Base-by-base conservation (phyloP, 2,329 filamentous ascomycete species). In the Sporothrix pseudoabietina region DNA sequence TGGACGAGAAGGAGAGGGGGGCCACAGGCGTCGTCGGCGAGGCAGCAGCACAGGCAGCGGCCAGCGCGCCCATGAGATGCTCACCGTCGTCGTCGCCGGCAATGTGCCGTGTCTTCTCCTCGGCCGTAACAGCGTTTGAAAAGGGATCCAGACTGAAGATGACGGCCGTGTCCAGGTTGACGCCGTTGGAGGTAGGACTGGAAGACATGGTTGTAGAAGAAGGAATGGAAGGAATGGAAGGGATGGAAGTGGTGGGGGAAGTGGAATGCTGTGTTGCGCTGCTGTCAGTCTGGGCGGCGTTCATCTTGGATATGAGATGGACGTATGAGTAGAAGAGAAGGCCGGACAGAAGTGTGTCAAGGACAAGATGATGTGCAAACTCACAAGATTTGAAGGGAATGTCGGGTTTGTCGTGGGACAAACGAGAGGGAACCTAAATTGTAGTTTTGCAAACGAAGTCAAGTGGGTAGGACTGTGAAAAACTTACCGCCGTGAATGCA, bases 21-120 rank as follows among this genome's bases (percentile, higher is more conserved):
- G 26, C 12, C 6, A 59, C 49, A n/a, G 57, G 30, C 32, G n/a
- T 14, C n/a, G 55, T 44, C 9, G 32, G 32, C 49, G 35, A 26
- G 7, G 41, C 35, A 4, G 14, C 35, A 5, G 22, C n/a, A 68
- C 55, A 63, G 35, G 61, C 66, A 30, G 52, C 7, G 30, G 70
- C 73, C 9, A 75, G 41, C 4, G 44, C 61, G 22, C 44, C 39
- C 68, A 71, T 73, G 66, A 76, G 65, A 26, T 57, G 69, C 66
- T 72, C 30, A 12, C 75, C 74, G 22, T 75, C 59, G 54, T 75
- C 70, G 22, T 72, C 30, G 26, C 73, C 69, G 41, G 65, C 22
- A 35, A 76, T 73, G 49, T 76, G 69, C 8, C 39, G 39, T 1
- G 71, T 73, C 19, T 72, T 52, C 16, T 8, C 44, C 1, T 65